Base-by-base conservation (phyloP, 1,284 basidiomycete species). In the Heterobasidion annosum region DNA sequence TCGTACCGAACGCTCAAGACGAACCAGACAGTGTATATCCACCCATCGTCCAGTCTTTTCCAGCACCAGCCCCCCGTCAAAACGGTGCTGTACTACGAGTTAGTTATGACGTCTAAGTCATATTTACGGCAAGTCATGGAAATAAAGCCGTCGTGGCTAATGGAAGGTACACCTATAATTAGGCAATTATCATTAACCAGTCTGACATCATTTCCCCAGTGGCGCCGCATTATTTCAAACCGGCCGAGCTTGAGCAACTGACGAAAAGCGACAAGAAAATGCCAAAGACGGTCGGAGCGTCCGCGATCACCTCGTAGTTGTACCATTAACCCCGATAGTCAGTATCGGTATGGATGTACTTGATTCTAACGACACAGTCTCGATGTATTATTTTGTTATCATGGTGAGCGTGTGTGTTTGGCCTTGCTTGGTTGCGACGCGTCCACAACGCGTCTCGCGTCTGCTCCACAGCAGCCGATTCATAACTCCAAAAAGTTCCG, bases 71-170 rank as follows among this genome's bases (percentile, higher is more conserved):
- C 97, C 0, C 97, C 95, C 0, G 84, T 94, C 19, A 88, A 88
- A 65, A 91, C 90, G 19, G 70, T 99, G 34, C 70, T 98, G 55
- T 99, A 98, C 72, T 99, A 98, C 66, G 97, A 99, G 70, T 77
- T 97, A 19, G 88, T 91, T 25, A 88, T 89, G 85, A 92, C 90
- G 4, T 84, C 84, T 32, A 92, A 92, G 68, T 91, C 89, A 12
- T 92, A 91, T 61, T 82, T 92, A 81, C 75, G 88, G 75, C 94
- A 98, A 78, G 81, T 94, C 45, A 98, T 98, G 93, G 93, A 97
- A 64, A 98, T 99, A 67, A 95, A 97, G 66, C 89, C 94, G 0
- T 71, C 82, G 45, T 98, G 96, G 96, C 69, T 99, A 48, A 69
- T 97, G 51, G 94, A 98, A 79, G 89, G 91, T 87, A 54, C 59